Evolutionary conservation across 495 filamentous ascomycete species (phyloP), one percentile per base, ranked within the genome.

Genomic region (Glarea lozoyensis): DNA sequence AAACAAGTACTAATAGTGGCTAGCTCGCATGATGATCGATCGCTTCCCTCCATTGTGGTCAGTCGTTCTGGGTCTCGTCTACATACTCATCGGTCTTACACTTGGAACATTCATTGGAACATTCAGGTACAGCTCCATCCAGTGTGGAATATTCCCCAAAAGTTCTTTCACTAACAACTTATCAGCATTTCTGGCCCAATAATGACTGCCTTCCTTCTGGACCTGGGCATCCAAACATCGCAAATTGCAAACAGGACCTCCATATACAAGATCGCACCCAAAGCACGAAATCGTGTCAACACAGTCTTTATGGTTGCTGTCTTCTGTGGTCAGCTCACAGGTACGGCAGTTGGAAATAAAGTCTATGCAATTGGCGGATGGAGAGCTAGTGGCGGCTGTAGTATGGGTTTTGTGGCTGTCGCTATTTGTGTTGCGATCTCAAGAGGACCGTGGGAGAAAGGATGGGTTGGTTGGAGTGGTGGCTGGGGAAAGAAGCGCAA

Each of bases 231-330:
- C 19, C 85, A 89, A 60, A 82, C 79, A 12, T 67, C 76, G 3
- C 82, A 88, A 59, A 82, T 88, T 22, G 84, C 81, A 3, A 88
- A 88, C 49, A 66, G 86, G 0, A 71, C 68, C 0, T 70, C 76
- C 2, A 82, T 94, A 15, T 92, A 86, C 46, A 64, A 61, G 2
- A 74, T 92, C 12, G 78, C 81, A 43, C 79, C 85, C 1, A 78
- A 79, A 47, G 81, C 78, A 2, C 60, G 82, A 17, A 92, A 88
- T 57, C 57, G 87, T 0, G 69, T 89, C 17, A 94, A 94, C 54
- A 92, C 87, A 2, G 80, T 77, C 2, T 94, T 84, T 53, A 90
- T 90, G 86, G 68, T 89, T 2, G 66, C 68, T 10, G 71, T 71
- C 1, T 92, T 89, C 56, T 73, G 70, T 33, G 86, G 86, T 0